phyloP scores from a whole-genome alignment of 2,329 filamentous ascomycete genomes.

The Parastagonospora avenae region DNA sequence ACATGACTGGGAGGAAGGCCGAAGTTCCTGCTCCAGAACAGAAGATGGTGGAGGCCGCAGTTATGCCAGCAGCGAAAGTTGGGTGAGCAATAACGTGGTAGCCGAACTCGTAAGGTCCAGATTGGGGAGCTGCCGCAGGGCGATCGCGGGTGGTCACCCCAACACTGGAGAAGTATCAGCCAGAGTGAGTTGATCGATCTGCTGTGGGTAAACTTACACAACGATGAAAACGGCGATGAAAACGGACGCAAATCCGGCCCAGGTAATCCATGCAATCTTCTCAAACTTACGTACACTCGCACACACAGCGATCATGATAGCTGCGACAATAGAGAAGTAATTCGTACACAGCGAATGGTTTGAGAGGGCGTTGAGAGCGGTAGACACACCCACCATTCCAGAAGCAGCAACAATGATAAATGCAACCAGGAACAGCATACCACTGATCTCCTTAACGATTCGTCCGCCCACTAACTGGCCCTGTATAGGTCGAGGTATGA shows the following conservation, averaged over 20 bases:
- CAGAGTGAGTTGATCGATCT: no score
- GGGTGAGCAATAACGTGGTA: slow-evolving; percentile 63
- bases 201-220: slow-evolving; percentile 40
- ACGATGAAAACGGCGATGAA: slow-evolving; percentile 64
- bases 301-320: slow-evolving; percentile 55
- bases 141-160: slow-evolving; percentile 63
- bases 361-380: slow-evolving; percentile 65
- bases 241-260: slow-evolving; percentile 64
- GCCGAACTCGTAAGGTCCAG: slow-evolving; percentile 64
- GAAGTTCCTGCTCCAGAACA: slow-evolving; percentile 64
- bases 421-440: slow-evolving; percentile 62
- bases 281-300: slow-evolving; percentile 64
- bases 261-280: slow-evolving; percentile 67
- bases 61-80: slow-evolving; percentile 64
- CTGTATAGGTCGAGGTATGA: no score
- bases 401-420: slow-evolving; percentile 63
- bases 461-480: slow-evolving; percentile 60
- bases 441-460: slow-evolving; percentile 57
- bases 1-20: slow-evolving; percentile 68
- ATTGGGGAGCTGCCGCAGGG: slow-evolving; percentile 65
- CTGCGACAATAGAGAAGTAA: slow-evolving; percentile 63
- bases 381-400: slow-evolving; percentile 65
- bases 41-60: slow-evolving; percentile 62
- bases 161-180: slow-evolving; percentile 37
- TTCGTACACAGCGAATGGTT: slow-evolving; percentile 65